Evolutionary conservation across 2,329 filamentous ascomycete genomes (phyloP), one percentile per base, ranked within the genome.

Genomic region (Echinosphaeria canescens): DNA sequence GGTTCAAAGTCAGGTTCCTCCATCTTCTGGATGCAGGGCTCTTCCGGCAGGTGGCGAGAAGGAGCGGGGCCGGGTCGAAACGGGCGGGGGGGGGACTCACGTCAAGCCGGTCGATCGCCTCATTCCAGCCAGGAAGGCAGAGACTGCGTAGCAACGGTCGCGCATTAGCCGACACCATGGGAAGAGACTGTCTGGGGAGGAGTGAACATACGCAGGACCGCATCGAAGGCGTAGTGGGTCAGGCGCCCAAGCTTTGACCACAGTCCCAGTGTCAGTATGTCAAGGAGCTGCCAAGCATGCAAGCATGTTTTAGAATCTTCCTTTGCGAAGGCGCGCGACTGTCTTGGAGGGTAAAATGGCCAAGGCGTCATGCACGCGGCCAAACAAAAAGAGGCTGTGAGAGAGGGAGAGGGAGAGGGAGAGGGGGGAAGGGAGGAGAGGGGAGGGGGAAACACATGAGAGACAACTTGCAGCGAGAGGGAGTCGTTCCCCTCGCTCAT

Each of bases 101-200:
- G 84, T 93, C 55, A 98, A 63, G 43, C 88, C 88, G 33, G 88
- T 95, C 36, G 85, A 93, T 40, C 88, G 81, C 58, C 91, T 90
- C 60, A 98, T 84, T 43, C 88, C 88, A 22, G 88, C 88, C 38
- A 98, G 72, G 49, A 95, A 85, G 35, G 88, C 80, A 42, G 88
- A 98, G 50, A 98, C 79, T 90, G 32, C 10, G n/a, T n/a, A n/a
- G n/a, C n/a, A n/a, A n/a, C n/a, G n/a, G n/a, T n/a, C n/a, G n/a
- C n/a, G n/a, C n/a, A n/a, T n/a, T n/a, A n/a, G n/a, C n/a, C n/a
- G n/a, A 16, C 10, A n/a, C 12, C n/a, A 19, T 11, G 17, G 14
- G 6, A 11, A 27, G 15, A 17, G n/a, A n/a, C 12, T 13, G 25
- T 27, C 25, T 18, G 25, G 2, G 25, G 13, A 15, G 11, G 19